Evolutionary conservation across 768 basidiomycete species (phyloP).

Genomic region (Cantharellus anzutake): DNA sequence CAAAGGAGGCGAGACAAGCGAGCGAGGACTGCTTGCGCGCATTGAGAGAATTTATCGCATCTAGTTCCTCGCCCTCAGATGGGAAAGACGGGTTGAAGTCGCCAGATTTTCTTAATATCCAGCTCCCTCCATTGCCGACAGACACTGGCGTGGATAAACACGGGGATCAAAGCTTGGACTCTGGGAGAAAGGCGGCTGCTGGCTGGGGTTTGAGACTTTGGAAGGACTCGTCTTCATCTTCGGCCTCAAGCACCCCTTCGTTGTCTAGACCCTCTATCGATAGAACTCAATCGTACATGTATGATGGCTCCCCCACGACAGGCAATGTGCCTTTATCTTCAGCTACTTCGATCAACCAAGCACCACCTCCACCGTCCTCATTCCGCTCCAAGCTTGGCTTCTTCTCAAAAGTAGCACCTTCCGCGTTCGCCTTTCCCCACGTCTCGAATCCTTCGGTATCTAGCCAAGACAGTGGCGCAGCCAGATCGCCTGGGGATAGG

Average conservation of each 20-base stretch:
- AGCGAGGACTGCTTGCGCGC: constrained; percentile 72
- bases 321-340: background rate
- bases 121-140: constrained; percentile 12
- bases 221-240: constrained; percentile 4
- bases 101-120: constrained; percentile 3
- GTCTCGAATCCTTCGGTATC: background rate
- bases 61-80: constrained; percentile 4
- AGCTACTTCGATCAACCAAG: background rate
- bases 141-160: constrained; percentile 9
- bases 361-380: background rate
- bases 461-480: background rate
- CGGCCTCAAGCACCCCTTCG: background rate
- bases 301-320: background rate
- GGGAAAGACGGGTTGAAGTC: background rate
- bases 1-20: constrained; percentile 70
- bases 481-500: background rate
- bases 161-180: background rate
- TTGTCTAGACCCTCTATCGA: background rate
- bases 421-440: too few species aligned
- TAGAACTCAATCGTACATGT: background rate
- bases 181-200: background rate
- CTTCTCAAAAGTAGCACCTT: background rate
- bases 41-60: constrained; percentile 41
- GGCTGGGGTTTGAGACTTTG: constrained; percentile 10
- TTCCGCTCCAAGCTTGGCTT: background rate